Evolutionary conservation across 2,329 filamentous ascomycete species (phyloP), one percentile per base, ranked within the genome.

Genomic region (Rhynchosporium secalis): DNA sequence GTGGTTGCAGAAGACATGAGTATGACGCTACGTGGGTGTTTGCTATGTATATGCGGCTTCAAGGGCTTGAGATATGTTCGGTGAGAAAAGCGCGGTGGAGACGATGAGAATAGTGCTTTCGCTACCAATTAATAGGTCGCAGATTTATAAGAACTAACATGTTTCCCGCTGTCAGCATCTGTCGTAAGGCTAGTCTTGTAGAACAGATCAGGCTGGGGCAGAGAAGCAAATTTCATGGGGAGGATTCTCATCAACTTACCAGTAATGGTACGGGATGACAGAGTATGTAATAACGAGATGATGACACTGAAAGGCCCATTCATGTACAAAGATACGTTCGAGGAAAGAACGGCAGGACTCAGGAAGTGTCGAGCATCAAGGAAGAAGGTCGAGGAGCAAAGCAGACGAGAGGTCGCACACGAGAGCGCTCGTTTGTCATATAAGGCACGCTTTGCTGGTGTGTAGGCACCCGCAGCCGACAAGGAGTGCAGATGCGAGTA

Each of bases 131-230:
- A 64, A 72, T 71, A 73, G 66, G 60, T 64, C 68, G 68, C 70
- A 69, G 69, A 69, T 71, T 66, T 71, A 67, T 73, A 74, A 73
- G 69, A 71, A 74, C 73, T 75, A 66, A 61, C 60, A 55, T 62
- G 65, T 65, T 59, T n/a, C 60, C 48, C 64, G 61, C 66, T 71
- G 71, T 74, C 70, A 73, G 72, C 33, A 54, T 58, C 65, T 66
- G 65, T 62, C 65, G 72, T 70, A 71, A 73, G 71, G 71, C 72
- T 74, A 69, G 70, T 70, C 47, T 51, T 36, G 29, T 12, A 47
- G 40, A 58, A 8, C 56, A 58, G 20, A 41, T 15, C 45, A 20
- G 51, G 62, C 60, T 62, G 62, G 65, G 65, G 66, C 63, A 54
- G 60, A 59, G 65, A 58, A 65, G 33, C 29, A 63, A 29, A 20